Evolutionary conservation across 2,329 filamentous ascomycete species (phyloP).

Genomic region (Arthroderma uncinatum): DNA sequence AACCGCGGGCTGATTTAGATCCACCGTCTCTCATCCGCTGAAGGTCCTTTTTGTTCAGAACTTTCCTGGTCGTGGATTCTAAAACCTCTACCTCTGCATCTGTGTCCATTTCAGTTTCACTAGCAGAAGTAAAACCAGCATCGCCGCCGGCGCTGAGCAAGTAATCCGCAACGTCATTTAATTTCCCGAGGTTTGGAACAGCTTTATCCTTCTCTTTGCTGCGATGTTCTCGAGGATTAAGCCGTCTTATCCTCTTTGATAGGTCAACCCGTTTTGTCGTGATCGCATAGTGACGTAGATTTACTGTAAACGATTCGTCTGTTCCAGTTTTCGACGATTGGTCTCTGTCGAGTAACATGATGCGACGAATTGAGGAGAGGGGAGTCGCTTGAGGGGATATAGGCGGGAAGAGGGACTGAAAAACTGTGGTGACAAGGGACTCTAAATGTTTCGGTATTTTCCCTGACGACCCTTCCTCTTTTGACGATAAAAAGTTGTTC

Average conservation of each 20-base stretch:
- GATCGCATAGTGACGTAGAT: slow-evolving; percentile 89
- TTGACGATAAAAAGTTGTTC: slow-evolving; percentile 81
- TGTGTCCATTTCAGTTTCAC: slow-evolving; percentile 84
- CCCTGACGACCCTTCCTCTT: slow-evolving; percentile 41
- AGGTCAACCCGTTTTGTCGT: slow-evolving; percentile 77
- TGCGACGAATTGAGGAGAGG: slow-evolving; percentile 80
- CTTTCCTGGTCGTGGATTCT: slow-evolving; percentile 45
- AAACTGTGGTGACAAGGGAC: slow-evolving; percentile 81
- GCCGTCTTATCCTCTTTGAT: slow-evolving; percentile 67
- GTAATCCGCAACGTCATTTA: slow-evolving; percentile 90
- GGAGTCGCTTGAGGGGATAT: slow-evolving; percentile 88
- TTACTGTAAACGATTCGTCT: slow-evolving; percentile 68
- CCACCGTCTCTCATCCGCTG: slow-evolving; percentile 36
- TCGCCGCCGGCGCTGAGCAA: slow-evolving; percentile 51
- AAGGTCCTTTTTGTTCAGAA: slow-evolving; percentile 41
- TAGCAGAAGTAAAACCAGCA: slow-evolving; percentile 84
- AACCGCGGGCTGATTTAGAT: slow-evolving; percentile 38
- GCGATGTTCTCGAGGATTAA: slow-evolving; percentile 77
- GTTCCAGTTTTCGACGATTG: slow-evolving; percentile 26
- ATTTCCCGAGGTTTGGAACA: slow-evolving; percentile 77
- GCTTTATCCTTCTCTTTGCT: slow-evolving; percentile 50
- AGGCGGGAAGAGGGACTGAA: slow-evolving; percentile 89
- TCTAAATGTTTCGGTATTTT: slow-evolving; percentile 90
- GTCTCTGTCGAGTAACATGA: slow-evolving; percentile 82
- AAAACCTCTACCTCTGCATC: slow-evolving; percentile 88